These are phyloP conservation scores for Przewalskia tangutica DNA, from an alignment of 257 asterid species.

Conservation along the genomic window DNA sequence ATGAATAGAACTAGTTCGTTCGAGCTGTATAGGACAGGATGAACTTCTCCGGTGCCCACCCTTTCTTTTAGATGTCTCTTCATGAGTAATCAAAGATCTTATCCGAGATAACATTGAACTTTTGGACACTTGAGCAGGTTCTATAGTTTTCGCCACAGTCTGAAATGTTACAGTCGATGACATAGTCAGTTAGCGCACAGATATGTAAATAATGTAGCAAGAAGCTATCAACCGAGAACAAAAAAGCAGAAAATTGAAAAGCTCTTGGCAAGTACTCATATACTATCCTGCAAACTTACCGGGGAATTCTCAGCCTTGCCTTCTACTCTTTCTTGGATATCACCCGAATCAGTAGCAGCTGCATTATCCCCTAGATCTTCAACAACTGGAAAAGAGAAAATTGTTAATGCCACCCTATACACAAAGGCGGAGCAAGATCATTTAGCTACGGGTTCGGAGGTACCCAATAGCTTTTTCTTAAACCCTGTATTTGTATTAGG, in stretches of 20 bases:
- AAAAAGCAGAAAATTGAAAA: not conserved
- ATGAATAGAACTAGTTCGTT: slow-evolving; percentile 1
- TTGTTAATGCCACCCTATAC: too few relatives aligned
- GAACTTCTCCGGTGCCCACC: slow-evolving; percentile 51
- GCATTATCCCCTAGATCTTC: slow-evolving; percentile 22
- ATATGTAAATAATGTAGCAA: not conserved
- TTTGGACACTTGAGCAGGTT: slow-evolving; percentile 26
- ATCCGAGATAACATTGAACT: slow-evolving; percentile 58
- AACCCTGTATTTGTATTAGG: too few relatives aligned
- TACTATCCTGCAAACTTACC: slow-evolving; percentile 24
- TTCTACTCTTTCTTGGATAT: too few relatives aligned
- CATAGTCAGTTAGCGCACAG: not conserved
- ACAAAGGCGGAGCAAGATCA: too few relatives aligned
- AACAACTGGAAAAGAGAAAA: slow-evolving; percentile 7
- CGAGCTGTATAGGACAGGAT: slow-evolving; percentile 23
- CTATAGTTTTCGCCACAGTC: slow-evolving; percentile 21
- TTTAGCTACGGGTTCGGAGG: too few relatives aligned
- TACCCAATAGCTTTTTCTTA: too few relatives aligned
- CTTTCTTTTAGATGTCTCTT: slow-evolving; percentile 38
- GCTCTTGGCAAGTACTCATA: not conserved
- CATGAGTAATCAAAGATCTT: slow-evolving; percentile 41
- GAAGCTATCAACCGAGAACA: not conserved
- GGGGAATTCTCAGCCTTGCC: slow-evolving; percentile 9
- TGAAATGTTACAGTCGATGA: slow-evolving; percentile 6
- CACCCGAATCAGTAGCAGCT: not conserved